Conservation (phyloP, 345 rosid genomes). For the Citrus glauca region DNA sequence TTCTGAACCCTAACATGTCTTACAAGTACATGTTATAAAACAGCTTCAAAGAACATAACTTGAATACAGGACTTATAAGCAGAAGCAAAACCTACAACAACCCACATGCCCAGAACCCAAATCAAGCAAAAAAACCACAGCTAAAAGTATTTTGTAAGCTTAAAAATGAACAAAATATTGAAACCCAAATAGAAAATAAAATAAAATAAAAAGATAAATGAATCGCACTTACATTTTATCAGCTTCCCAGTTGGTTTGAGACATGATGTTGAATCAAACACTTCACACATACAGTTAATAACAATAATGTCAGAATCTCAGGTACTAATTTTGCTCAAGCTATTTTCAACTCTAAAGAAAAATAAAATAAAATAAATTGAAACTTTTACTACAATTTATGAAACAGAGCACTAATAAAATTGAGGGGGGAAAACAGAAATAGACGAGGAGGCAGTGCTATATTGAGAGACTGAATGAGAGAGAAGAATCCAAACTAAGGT, state of each 20-base stretch:
- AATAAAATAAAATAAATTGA: neutral
- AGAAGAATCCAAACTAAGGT: conserved; percentile 32
- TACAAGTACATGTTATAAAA: conserved; percentile 5
- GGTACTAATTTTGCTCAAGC: conserved; percentile 22
- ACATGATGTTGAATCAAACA: conserved; percentile 37
- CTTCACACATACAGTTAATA: conserved; percentile 29
- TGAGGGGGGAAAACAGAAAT: neutral
- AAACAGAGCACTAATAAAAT: neutral
- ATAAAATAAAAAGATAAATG: neutral
- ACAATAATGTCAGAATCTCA: conserved; percentile 39
- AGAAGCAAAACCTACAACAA: conserved; percentile 23
- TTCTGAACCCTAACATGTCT: conserved; percentile 38
- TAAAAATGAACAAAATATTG: neutral
- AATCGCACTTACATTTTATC: conserved; percentile 83
- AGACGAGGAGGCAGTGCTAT: neutral
- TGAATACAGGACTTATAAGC: conserved; percentile 14
- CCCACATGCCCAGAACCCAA: conserved; percentile 26
- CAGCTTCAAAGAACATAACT: conserved; percentile 22
- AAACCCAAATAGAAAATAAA: conserved; percentile 15
- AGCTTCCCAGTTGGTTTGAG: conserved; percentile 99
- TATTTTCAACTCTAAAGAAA: conserved; percentile 20
- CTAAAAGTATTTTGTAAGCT: neutral
- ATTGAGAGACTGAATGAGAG: conserved; percentile 12
- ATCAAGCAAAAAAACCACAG: conserved; percentile 17
- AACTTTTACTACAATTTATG: neutral